These are phyloP conservation scores for Coemansia sp. DNA, from an alignment of 192 early-diverging fungal species.

Conservation along the genomic window DNA sequence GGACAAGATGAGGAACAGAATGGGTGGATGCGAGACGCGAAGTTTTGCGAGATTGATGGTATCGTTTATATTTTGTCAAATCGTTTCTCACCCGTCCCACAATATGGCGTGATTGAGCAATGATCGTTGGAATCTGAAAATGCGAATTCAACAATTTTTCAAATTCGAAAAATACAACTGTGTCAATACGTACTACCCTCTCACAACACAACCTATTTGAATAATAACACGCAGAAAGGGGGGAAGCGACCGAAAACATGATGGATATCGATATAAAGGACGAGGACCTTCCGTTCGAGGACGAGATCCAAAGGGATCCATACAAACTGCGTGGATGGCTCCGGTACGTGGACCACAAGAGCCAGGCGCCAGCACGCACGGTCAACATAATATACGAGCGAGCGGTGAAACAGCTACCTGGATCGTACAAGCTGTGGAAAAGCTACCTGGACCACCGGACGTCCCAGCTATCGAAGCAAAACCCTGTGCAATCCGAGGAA, in stretches of 20 bases:
- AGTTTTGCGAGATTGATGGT: no score
- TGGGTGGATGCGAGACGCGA: no score
- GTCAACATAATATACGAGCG: constrained; percentile 81
- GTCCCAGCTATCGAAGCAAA: constrained; percentile 42
- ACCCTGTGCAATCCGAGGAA: constrained; percentile 57
- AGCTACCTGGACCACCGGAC: constrained; percentile 73
- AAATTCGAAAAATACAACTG: not conserved
- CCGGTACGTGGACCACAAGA: constrained; percentile 88
- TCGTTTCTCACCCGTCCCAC: not conserved
- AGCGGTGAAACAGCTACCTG: constrained; percentile 81
- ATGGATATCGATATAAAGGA: constrained; percentile 36
- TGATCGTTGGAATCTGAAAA: not conserved
- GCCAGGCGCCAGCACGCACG: constrained; percentile 38
- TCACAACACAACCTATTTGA: not conserved
- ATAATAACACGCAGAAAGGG: not conserved
- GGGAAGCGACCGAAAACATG: not conserved
- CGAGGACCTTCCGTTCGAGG: constrained; percentile 59
- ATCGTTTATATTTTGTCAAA: not conserved
- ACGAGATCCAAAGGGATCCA: constrained; percentile 66
- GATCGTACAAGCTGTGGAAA: constrained; percentile 97
- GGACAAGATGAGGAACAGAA: no score
- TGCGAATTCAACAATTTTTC: not conserved
- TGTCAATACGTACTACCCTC: not conserved
- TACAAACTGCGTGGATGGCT: constrained; percentile 80
- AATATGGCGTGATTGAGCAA: not conserved